Conservation (phyloP, 1,284 basidiomycete genomes). For the Sanghuangporus baumii region DNA sequence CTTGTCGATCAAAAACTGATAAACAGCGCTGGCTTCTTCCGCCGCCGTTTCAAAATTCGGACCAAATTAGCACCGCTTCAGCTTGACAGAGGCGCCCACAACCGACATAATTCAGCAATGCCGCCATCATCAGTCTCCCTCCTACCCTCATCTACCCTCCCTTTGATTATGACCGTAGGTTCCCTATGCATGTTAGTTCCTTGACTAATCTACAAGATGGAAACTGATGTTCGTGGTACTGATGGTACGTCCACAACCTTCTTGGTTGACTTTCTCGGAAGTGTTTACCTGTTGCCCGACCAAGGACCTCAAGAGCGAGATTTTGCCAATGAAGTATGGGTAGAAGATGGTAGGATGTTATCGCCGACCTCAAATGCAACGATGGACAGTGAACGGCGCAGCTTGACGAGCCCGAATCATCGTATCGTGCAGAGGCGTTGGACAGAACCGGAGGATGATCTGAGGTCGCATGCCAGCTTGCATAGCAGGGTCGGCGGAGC, state of each 20-base stretch:
- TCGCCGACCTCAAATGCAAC: neutral
- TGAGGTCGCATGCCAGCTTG: neutral
- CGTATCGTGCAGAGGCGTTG: neutral
- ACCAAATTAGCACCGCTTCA: neutral
- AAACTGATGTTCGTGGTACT: neutral
- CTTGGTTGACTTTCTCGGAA: neutral
- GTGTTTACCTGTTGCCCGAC: neutral
- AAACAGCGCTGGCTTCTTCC: neutral
- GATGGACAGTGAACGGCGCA: slow-evolving; percentile 7
- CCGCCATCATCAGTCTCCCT: neutral
- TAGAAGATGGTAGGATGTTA: neutral
- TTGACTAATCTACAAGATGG: neutral
- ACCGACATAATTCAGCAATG: neutral
- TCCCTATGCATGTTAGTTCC: neutral
- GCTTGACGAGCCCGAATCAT: slow-evolving; percentile 1
- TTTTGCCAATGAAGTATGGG: neutral
- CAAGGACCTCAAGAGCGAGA: neutral
- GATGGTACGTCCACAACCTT: neutral
- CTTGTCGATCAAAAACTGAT: neutral
- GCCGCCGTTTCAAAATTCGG: neutral
- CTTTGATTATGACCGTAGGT: neutral
- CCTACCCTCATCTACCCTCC: neutral
- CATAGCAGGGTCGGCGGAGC: neutral
- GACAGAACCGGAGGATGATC: neutral
- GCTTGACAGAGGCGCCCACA: neutral